Percentiles rank a stretch among this genome's conserved stretches.
Conservation (phyloP, 257 asterid species). For the Nicotiana sylvestris region DNA sequence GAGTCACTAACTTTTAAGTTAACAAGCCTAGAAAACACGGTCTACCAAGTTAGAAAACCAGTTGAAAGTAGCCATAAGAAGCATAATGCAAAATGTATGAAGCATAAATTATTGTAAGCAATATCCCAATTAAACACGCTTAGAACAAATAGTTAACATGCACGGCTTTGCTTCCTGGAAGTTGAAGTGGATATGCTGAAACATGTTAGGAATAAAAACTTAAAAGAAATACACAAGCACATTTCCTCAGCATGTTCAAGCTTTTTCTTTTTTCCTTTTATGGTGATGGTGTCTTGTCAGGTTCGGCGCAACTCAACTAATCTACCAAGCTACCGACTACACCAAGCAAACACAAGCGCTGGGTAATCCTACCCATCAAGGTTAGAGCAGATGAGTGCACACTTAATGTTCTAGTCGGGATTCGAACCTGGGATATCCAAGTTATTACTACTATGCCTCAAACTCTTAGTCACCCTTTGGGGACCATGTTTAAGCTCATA, state of each 20-base stretch:
- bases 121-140: background rate
- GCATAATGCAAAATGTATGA: background rate
- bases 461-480: background rate
- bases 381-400: background rate
- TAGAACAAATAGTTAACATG: background rate
- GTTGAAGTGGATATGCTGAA: background rate
- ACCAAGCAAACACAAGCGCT: background rate
- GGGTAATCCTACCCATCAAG: background rate
- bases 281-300: background rate
- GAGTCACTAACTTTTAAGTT: background rate
- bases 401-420: background rate
- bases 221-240: background rate
- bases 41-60: background rate
- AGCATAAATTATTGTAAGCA: conserved; percentile 4
- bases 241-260: background rate
- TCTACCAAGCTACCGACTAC: background rate
- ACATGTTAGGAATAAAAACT: background rate
- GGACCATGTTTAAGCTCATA: background rate
- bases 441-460: background rate
- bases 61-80: conserved; percentile 1
- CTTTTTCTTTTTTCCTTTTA: background rate
- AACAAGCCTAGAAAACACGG: background rate
- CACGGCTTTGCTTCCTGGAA: background rate
- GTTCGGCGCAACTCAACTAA: background rate
- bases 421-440: conserved; percentile 5